phyloP scores from a whole-genome alignment of 2,329 filamentous ascomycete genomes.

The Beauveria sp. region DNA sequence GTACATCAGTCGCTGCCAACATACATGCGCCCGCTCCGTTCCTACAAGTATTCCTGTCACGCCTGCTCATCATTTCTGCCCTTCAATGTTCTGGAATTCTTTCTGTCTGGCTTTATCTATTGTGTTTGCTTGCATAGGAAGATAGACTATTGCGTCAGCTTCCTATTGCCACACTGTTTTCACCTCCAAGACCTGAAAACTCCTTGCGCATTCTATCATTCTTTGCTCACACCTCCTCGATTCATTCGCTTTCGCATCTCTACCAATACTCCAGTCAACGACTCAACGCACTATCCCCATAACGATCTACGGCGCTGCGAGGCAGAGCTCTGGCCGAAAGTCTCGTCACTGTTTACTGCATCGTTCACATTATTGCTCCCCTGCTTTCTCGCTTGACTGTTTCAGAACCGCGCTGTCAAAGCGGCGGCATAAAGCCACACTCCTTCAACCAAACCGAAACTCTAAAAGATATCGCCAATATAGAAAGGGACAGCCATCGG shows the following conservation, averaged over 20 bases:
- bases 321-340: neutral
- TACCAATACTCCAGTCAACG: neutral
- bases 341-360: neutral
- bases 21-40: neutral
- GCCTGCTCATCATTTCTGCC: neutral
- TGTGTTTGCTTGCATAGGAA: neutral
- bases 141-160: neutral
- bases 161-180: neutral
- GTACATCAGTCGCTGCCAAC: conserved; percentile 6
- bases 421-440: neutral
- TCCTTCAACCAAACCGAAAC: neutral
- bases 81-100: neutral
- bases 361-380: neutral
- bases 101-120: neutral
- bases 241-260: neutral
- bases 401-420: neutral
- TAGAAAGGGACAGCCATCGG: neutral
- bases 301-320: neutral
- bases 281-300: neutral
- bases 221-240: neutral
- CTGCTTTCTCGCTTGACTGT: neutral
- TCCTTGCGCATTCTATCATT: neutral
- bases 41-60: conserved; percentile 7
- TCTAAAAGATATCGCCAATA: neutral
- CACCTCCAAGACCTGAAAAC: too few relatives aligned